Conservation (phyloP, 352 stramenopile species). For the Phytophthora sp. region DNA sequence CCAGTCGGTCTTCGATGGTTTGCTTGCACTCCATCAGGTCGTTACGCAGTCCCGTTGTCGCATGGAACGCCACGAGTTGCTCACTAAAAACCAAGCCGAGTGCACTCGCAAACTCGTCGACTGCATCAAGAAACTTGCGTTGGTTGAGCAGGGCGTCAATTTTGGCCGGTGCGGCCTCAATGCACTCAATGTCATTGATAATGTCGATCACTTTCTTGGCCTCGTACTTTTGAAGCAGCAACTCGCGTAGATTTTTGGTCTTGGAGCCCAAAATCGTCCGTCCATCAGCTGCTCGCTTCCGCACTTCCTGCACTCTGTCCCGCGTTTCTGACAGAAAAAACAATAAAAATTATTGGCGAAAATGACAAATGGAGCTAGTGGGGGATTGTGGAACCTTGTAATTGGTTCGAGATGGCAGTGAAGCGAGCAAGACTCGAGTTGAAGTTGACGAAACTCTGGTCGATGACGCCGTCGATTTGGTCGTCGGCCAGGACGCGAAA, state of each 20-base stretch:
- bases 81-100: constrained; percentile 85
- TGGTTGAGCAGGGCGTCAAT: constrained; percentile 65
- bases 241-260: constrained; percentile 82
- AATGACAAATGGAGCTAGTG: not conserved
- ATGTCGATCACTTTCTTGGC: constrained; percentile 85
- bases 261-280: constrained; percentile 85
- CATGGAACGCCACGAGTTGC: constrained; percentile 79
- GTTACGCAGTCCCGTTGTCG: constrained; percentile 75
- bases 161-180: constrained; percentile 71
- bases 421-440: constrained; percentile 87
- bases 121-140: constrained; percentile 62
- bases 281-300: constrained; percentile 72
- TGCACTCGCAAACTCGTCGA: constrained; percentile 76
- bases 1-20: constrained; percentile 78
- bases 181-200: constrained; percentile 86
- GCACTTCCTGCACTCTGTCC: constrained; percentile 71
- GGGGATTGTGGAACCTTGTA: constrained; percentile 55
- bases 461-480: constrained; percentile 84
- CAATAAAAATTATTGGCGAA: not conserved
- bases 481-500: constrained; percentile 71
- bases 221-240: constrained; percentile 84
- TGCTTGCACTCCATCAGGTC: constrained; percentile 89
- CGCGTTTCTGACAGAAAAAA: constrained; percentile 54
- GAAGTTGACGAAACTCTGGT: constrained; percentile 86
- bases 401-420: constrained; percentile 74